Evolutionary conservation across 805 yeast genomes (phyloP), one percentile per base, ranked within the genome.

Genomic region (Cyberlindnera saturnus): DNA sequence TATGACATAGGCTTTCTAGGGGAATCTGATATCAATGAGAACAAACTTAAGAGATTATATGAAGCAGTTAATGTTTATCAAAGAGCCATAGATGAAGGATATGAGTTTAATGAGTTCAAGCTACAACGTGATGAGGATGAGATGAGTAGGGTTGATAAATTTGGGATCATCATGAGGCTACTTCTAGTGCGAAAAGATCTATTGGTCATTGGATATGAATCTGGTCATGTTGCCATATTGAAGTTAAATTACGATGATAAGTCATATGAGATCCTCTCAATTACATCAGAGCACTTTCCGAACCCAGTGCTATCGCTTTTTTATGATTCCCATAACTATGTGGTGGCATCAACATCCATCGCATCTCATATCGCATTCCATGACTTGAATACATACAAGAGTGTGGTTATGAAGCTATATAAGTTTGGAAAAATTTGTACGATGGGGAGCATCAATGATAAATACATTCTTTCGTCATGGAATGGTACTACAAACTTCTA

Each of bases 81-180:
- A 9, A 32, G 36, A 6, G 50, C 55, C 1, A 33, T 28, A 39
- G 39, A 39, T 17, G 26, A 48, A 40, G 47, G 54, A 19, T 49
- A 46, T 18, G 44, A 32, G 6, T 51, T 49, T 16, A 38, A 47
- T 16, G 59, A 53, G 38, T 52, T 51, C 34, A 47, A 46, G 18
- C 6, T 49, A 0, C 30, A 45, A 17, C 37, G 41, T 29, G 49
- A 40, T 13, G 48, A 37, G 10, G 50, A 45, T 5, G 35, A 41
- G 29, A 43, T 41, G 4, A 45, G 43, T 38, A 55, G 56, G 34
- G 48, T 34, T 15, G 56, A 53, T 26, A 77, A 71, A 14, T 69
- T 75, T 30, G 95, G 95, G 2, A 82, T 85, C 34, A 73, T 83
- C 13, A 84, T 87, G 88, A 73, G 69, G 37, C 51, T 82, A 3